These are phyloP conservation scores for Stemphylium beticola DNA, from an alignment of 2,329 filamentous ascomycete genomes.

Conservation along the genomic window DNA sequence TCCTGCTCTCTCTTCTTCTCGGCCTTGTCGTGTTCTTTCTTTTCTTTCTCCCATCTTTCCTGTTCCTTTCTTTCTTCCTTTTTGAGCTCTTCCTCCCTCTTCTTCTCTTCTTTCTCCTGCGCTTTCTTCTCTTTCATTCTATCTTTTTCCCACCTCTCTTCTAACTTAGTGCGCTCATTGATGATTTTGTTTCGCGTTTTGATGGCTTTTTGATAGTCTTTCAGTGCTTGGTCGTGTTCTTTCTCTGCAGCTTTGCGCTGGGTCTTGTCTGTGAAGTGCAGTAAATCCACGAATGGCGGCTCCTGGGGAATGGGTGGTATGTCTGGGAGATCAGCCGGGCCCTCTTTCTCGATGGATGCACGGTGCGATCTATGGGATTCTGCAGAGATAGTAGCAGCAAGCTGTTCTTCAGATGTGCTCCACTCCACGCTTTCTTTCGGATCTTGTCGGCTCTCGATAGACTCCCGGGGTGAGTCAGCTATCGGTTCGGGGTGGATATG, in stretches of 20 bases:
- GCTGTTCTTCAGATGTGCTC: neutral
- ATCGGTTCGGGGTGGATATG: slow-evolving; percentile 17
- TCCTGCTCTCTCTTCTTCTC: slow-evolving; percentile 27
- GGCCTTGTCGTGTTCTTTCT: slow-evolving; percentile 20
- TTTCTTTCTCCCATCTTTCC: slow-evolving; percentile 20
- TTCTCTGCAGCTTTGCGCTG: slow-evolving; percentile 72
- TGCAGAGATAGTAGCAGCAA: slow-evolving; percentile 14
- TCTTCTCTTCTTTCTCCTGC: slow-evolving; percentile 32
- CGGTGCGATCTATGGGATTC: neutral
- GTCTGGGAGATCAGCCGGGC: slow-evolving; percentile 50
- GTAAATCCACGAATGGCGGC: slow-evolving; percentile 63
- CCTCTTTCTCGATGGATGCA: neutral
- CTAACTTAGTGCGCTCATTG: slow-evolving; percentile 66
- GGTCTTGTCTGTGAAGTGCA: slow-evolving; percentile 67
- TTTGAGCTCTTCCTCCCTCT: neutral
- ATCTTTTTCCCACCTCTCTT: slow-evolving; percentile 50
- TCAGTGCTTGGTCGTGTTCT: slow-evolving; percentile 67
- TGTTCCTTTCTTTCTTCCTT: slow-evolving; percentile 29
- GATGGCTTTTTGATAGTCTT: slow-evolving; percentile 69
- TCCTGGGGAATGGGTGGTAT: slow-evolving; percentile 61
- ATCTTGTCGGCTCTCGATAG: slow-evolving; percentile 57
- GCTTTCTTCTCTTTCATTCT: slow-evolving; percentile 35
- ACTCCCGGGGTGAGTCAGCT: slow-evolving; percentile 51
- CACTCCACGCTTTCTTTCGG: slow-evolving; percentile 26
- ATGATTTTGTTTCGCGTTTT: slow-evolving; percentile 71